A percentile compares a stretch with the other conserved stretches of the same genome.
Evolutionary conservation across 495 filamentous ascomycete species (phyloP).

Genomic region (Podospora pseudoanserina): DNA sequence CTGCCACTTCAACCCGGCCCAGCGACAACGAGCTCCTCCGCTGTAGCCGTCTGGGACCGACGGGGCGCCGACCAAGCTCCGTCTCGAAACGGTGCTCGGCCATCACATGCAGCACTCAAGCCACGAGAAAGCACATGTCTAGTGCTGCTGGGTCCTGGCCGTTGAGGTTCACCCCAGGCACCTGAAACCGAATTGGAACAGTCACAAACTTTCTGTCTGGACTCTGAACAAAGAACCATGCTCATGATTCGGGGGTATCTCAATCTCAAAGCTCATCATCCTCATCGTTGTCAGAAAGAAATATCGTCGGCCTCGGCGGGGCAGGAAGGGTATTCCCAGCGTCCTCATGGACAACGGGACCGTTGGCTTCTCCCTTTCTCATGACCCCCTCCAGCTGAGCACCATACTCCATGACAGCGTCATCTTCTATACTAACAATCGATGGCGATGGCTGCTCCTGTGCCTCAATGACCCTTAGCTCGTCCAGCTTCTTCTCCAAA

Average conservation of each 20-base stretch:
- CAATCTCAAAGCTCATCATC: conserved; percentile 28
- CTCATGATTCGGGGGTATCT: conserved; percentile 1
- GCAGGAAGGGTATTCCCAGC: conserved; percentile 2
- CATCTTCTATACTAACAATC: background rate
- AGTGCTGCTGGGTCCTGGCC: background rate
- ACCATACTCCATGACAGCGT: background rate
- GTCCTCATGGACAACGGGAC: conserved; percentile 8
- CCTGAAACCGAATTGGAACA: background rate
- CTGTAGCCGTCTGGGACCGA: conserved; percentile 4
- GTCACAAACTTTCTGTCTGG: background rate
- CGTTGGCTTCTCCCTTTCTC: conserved; percentile 9
- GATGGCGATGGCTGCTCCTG: conserved; percentile 1
- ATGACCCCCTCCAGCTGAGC: conserved; percentile 6
- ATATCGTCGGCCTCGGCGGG: conserved; percentile 15
- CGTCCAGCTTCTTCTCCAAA: conserved; percentile 22
- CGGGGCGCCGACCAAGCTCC: conserved; percentile 1
- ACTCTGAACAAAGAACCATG: background rate
- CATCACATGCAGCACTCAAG: conserved; percentile 12
- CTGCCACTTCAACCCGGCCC: conserved; percentile 6
- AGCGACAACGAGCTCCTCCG: background rate
- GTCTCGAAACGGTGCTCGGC: background rate
- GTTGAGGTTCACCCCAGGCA: background rate
- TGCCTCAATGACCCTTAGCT: conserved; percentile 18
- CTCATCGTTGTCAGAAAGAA: conserved; percentile 23
- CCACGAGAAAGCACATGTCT: conserved; percentile 8